These are phyloP conservation scores for Clonostachys chloroleuca DNA, from an alignment of 2,329 filamentous ascomycete genomes.

Conservation along the genomic window DNA sequence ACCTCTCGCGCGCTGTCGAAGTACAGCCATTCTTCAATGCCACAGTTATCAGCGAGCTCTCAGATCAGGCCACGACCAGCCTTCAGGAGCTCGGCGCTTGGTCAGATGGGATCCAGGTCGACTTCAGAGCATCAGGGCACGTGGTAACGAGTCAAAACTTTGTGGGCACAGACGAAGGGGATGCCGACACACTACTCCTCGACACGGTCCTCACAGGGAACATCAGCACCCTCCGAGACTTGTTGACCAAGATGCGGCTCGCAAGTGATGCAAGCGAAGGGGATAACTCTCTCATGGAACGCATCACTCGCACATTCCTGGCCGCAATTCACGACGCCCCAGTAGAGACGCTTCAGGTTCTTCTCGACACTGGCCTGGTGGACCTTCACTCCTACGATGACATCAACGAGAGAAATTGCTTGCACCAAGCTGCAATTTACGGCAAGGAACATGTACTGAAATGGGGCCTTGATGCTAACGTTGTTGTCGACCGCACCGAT, in stretches of 20 bases:
- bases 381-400: slow-evolving; percentile 94
- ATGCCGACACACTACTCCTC: slow-evolving; percentile 82
- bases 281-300: slow-evolving; percentile 58
- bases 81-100: slow-evolving; percentile 91
- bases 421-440: slow-evolving; percentile 96
- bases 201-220: slow-evolving; percentile 85
- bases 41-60: slow-evolving; percentile 92
- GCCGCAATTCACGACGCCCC: slow-evolving; percentile 85
- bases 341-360: slow-evolving; percentile 66
- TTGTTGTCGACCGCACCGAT: slow-evolving; percentile 77
- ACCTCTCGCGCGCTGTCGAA: slow-evolving; percentile 91
- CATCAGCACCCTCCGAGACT: slow-evolving; percentile 70
- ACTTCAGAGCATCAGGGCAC: slow-evolving; percentile 64
- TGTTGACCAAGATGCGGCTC: slow-evolving; percentile 67
- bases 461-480: slow-evolving; percentile 68
- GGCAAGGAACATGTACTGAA: slow-evolving; percentile 75
- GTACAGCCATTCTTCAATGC: slow-evolving; percentile 98
- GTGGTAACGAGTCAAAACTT: slow-evolving; percentile 63
- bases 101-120: slow-evolving; percentile 93
- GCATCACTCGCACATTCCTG: slow-evolving; percentile 85
- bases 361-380: slow-evolving; percentile 78
- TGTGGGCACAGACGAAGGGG: slow-evolving; percentile 77
- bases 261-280: slow-evolving; percentile 53
- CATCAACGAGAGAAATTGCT: slow-evolving; percentile 94
- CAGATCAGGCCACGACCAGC: slow-evolving; percentile 95